Conservation (phyloP, 306 rosid genomes). For the Cicer yamashitae region DNA sequence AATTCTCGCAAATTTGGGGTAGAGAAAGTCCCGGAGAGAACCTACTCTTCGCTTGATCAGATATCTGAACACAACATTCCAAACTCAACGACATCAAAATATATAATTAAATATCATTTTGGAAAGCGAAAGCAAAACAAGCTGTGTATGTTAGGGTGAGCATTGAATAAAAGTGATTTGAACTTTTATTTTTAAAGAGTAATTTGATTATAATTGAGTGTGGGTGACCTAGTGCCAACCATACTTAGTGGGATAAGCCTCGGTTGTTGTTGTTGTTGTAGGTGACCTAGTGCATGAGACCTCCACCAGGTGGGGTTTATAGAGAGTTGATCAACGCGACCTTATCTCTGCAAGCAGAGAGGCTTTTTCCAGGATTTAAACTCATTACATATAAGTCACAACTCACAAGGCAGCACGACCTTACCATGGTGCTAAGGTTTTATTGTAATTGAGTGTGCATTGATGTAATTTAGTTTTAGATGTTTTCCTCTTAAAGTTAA, state of each 20-base stretch:
- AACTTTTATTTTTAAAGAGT: neutral
- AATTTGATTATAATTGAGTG: neutral
- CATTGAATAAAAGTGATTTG: neutral
- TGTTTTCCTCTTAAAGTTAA: neutral
- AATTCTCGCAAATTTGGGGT: constrained; percentile 92
- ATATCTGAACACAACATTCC: constrained; percentile 61
- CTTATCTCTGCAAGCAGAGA: neutral
- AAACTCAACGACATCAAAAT: constrained; percentile 8
- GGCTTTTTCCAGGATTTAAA: neutral
- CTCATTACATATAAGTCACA: neutral
- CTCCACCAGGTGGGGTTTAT: neutral
- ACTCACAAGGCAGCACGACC: neutral
- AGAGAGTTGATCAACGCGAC: neutral
- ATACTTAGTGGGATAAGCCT: too few relatives aligned
- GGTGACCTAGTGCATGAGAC: neutral
- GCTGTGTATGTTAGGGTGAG: neutral
- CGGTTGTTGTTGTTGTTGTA: too few relatives aligned
- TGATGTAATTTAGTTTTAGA: neutral
- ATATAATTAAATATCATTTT: neutral
- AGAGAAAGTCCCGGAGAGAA: constrained; percentile 83
- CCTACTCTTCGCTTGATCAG: constrained; percentile 86
- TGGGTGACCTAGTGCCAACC: neutral
- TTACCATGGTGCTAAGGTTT: neutral
- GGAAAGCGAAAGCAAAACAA: neutral
- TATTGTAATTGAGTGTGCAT: neutral